These are phyloP conservation scores for Megacollybia marginata DNA, from an alignment of 768 basidiomycete species.

Conservation along the genomic window DNA sequence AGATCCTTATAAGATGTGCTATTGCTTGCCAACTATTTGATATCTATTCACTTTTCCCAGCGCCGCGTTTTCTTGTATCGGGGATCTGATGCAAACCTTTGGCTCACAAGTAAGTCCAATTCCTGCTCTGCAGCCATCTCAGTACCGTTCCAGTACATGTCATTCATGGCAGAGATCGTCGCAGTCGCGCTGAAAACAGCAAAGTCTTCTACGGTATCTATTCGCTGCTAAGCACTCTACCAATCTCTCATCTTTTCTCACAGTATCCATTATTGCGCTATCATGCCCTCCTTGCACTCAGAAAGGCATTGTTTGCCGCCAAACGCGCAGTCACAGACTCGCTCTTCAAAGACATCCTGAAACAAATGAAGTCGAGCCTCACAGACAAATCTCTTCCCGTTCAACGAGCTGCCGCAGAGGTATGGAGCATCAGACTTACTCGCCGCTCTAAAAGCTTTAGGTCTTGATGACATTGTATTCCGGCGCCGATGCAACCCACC, in stretches of 20 bases:
- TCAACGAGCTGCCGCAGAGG: constrained; percentile 79
- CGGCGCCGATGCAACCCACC: constrained; percentile 41
- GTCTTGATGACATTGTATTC: constrained; percentile 51
- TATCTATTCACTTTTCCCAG: constrained; percentile 27
- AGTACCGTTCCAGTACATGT: constrained; percentile 68
- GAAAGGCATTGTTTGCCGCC: constrained; percentile 73
- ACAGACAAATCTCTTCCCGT: constrained; percentile 80
- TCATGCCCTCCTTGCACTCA: constrained; percentile 68
- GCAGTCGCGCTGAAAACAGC: constrained; percentile 57
- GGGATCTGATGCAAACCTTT: constrained; percentile 79
- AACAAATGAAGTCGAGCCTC: constrained; percentile 69
- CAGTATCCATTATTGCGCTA: constrained; percentile 79
- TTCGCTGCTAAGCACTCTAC: constrained; percentile 3
- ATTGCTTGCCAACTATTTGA: background rate
- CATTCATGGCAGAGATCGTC: constrained; percentile 83
- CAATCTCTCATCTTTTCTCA: background rate
- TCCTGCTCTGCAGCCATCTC: background rate
- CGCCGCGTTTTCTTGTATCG: constrained; percentile 80
- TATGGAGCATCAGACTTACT: constrained; percentile 20
- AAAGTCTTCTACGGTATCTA: constrained; percentile 58
- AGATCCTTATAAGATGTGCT: constrained; percentile 64
- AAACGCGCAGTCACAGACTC: constrained; percentile 81
- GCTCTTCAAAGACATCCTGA: constrained; percentile 71
- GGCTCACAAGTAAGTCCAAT: constrained; percentile 68
- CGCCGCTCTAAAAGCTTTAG: constrained; percentile 18